Base-by-base conservation (phyloP, 1,139 yeast genomes). In the Suhomyces maxii region DNA sequence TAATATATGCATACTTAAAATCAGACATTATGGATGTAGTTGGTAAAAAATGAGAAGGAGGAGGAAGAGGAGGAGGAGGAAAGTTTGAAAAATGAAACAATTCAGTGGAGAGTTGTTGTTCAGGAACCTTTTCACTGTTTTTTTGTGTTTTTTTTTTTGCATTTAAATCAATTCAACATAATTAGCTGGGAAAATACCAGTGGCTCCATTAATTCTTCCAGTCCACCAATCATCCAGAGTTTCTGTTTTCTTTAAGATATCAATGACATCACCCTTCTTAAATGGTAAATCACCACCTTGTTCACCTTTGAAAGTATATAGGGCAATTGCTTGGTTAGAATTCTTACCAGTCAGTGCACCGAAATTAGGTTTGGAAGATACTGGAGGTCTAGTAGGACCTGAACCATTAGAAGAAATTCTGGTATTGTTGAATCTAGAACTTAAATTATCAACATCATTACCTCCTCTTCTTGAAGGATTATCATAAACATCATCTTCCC, bases 201-300 rank as follows among this genome's bases (percentile, higher is more conserved):
- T 87, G 47, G 68, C 69, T 6, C 95, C 95, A 57, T 86, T 87
- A 49, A 83, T 75, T 61, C 86, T 82, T 14, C 99, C 99, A 0
- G 97, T 90, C 99, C 99, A 93, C 99, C 99, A 93, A 64, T 93
- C 99, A 64, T 93, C 96, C 42, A 83, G 81, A 10, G 96, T 86
- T 12, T 86, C 90, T 11, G 95, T 82, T 65, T 86, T 89, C 65
- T 90, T 89, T 43, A 88, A 71, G 54, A 93, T 86, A 38, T 89
- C 86, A 58, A 93, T 88, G n/a, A 89, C 88, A 65, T 93, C 99
- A 47, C 99, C 99, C 71, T 93, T 93, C 56, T 82, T 84, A 76
- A 93, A 93, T 9, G 96, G 82, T 58, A 93, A 77, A 65, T 93
- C 99, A 3, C 97, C 98, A 36, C 77, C 65, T 69, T 93, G 95